Base-by-base conservation (phyloP, 306 rosid genomes). In the Boehmeria nivea region DNA sequence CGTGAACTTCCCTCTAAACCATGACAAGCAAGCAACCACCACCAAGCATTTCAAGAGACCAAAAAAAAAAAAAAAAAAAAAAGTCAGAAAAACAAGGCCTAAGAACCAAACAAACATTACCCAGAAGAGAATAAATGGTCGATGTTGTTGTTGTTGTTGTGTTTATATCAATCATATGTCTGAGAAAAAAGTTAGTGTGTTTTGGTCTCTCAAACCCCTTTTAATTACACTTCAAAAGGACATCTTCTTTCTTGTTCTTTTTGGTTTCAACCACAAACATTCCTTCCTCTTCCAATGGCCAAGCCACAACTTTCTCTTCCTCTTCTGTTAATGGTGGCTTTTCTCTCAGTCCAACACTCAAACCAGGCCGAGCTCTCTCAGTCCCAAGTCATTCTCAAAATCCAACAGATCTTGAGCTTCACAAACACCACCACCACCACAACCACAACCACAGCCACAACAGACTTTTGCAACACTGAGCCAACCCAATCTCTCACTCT, bases 381-480 rank as follows among this genome's bases (percentile, higher is more conserved):
- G 60, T 64, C 80, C 54, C 83, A 75, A 43, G 51, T 78, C 63
- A 90, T 91, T 60, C 39, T 72, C 42, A 77, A 77, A 65, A 64
- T 82, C 54, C 87, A 71, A 48, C 59, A 75, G 61, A 83, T 87
- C 68, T 79, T 91, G 11, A 83, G 81, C 52, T 73, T 72, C 71
- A 96, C 96, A 5, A 66, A 73, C 55, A 59, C 85, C 57, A 57
- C 81, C 47, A 25, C 50, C 55, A 65, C 54, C 54, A 66, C 81
- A 31, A 57, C n/a, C 64, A 55, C 37, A 60, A 19, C 39, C 67
- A 28, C 43, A 42, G 80, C 36, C 65, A 19, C 46, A 64, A 23
- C 46, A 46, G 80, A 79, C 54, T 71, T 74, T 17, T 91, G 96
- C 81, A 78, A 60, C 78, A 69, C 79, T 53, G 96, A 91, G 24